Base-by-base conservation (phyloP, 2,329 filamentous ascomycete species). In the Fusarium nurragi region DNA sequence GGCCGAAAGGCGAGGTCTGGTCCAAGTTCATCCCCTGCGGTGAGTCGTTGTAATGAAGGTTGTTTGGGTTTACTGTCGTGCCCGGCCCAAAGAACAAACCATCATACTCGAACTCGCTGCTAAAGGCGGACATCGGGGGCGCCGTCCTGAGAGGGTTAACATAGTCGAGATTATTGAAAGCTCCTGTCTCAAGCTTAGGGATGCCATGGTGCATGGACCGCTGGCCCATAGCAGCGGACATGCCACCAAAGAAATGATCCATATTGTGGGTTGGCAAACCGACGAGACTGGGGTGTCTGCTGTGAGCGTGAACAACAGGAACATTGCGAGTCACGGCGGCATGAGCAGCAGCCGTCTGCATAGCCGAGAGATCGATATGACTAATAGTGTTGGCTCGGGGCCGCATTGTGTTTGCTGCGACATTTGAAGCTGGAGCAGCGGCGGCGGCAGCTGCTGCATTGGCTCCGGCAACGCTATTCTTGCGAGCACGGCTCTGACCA, bases 301-400 rank as follows among this genome's bases (percentile, higher is more conserved):
- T 88, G 80, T 86, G 92, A 73, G 73, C 88, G 80, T 86, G 92
- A 14, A 53, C 50, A 38, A 73, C 79, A 57, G 78, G 83, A 77
- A 79, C 83, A 69, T 73, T 80, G 70, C 77, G 78, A 67, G 78
- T 82, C 68, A 79, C 84, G 38, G 83, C 80, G 40, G 83, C 80
- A 71, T 86, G 88, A 47, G 85, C 84, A 13, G 85, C 81, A 46
- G 86, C 86, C 64, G 92, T 86, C 70, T 90, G 91, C 76, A 97
- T 86, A 37, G 89, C 87, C 51, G 84, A 83, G 55, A 87, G 86
- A 75, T 97, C 95, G 54, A 98, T 88, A 76, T 98, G 94, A 74
- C 94, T 95, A 73, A 99, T 96, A 34, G 95, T 99, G 75, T 98
- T 98, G 52, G 95, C 94, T 71, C 95, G 85, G 21, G 94, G 95